These are phyloP conservation scores for Aspergillus fumigatiaffinis DNA, from an alignment of 2,329 filamentous ascomycete genomes.

Conservation along the genomic window DNA sequence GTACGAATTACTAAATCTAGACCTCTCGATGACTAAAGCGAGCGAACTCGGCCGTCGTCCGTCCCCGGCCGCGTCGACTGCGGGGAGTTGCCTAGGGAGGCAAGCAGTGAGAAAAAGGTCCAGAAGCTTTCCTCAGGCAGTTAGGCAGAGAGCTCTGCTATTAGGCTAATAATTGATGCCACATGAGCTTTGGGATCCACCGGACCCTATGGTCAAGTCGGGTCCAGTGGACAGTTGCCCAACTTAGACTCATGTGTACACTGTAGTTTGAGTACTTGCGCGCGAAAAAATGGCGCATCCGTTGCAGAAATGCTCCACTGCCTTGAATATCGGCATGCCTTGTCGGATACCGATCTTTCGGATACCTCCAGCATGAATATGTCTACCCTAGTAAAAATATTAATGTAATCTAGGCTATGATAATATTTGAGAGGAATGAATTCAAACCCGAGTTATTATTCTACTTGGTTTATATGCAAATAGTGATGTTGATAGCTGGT, in stretches of 20 bases:
- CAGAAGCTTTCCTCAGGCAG: constrained; percentile 22
- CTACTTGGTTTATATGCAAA: neutral
- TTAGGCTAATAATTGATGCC: constrained; percentile 12
- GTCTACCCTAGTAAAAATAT: neutral
- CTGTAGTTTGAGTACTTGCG: neutral
- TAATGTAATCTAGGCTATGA: neutral
- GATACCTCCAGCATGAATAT: neutral
- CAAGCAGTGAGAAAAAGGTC: constrained; percentile 9
- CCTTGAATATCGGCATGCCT: constrained; percentile 8
- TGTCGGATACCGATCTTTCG: constrained; percentile 11
- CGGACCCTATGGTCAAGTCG: neutral
- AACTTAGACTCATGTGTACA: neutral
- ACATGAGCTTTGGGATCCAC: constrained; percentile 10
- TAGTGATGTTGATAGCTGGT: neutral
- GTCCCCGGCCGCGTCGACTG: constrained; percentile 13
- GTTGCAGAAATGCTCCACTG: constrained; percentile 8
- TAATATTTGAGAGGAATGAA: neutral
- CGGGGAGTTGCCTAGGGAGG: constrained; percentile 11
- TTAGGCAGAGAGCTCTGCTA: constrained; percentile 5
- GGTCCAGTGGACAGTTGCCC: neutral
- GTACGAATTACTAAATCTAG: neutral
- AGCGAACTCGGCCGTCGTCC: constrained; percentile 13
- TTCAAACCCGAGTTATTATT: neutral
- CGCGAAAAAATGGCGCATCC: neutral
- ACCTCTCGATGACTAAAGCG: constrained; percentile 8